Base-by-base conservation (phyloP, 345 rosid genomes). In the Garcia nutans region DNA sequence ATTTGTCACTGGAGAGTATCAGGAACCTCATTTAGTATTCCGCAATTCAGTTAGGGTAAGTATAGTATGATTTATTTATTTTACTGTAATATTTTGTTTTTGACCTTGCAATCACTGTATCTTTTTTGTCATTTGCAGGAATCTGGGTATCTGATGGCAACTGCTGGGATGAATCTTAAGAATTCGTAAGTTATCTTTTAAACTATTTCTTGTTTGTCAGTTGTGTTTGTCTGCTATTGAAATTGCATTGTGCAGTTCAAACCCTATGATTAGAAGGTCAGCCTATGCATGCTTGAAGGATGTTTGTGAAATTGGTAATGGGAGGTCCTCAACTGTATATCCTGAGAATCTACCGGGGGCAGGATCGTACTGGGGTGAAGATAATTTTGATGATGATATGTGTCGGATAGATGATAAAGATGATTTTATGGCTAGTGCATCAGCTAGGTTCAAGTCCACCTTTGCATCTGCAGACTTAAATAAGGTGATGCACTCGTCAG, bases 241-340 rank as follows among this genome's bases (percentile, higher is more conserved):
- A 83, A 66, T 64, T 80, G 8, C 69, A 26, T 73, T 72, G 67
- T 70, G 74, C 90, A 88, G 91, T 59, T 79, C 88, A 75, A 89
- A 84, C 74, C 73, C 85, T 52, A 73, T 80, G 75, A 80, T 89
- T 41, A 81, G 89, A 85, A 85, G 82, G 84, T 94, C 98, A 73
- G 78, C 85, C 58, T 85, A 90, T 82, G 76, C 86, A 65, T 93
- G 97, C 69, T 78, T 92, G 85, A 92, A 89, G 69, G 83, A 81
- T 68, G 72, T 73, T 73, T 77, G 80, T 56, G 80, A 77, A 28
- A 81, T 77, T 77, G 77, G 72, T 52, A 77, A 54, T 44, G 0
- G 68, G 66, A 81, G 70, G 67, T 81, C 68, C 3, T 81, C 84
- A 17, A 47, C 66, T 45, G 28, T 85, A 79, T 65, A 80, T 70